Percentiles rank a stretch among this genome's conserved stretches.
phyloP scores from a whole-genome alignment of 2,329 filamentous ascomycete genomes.

The Ophiostoma montium region DNA sequence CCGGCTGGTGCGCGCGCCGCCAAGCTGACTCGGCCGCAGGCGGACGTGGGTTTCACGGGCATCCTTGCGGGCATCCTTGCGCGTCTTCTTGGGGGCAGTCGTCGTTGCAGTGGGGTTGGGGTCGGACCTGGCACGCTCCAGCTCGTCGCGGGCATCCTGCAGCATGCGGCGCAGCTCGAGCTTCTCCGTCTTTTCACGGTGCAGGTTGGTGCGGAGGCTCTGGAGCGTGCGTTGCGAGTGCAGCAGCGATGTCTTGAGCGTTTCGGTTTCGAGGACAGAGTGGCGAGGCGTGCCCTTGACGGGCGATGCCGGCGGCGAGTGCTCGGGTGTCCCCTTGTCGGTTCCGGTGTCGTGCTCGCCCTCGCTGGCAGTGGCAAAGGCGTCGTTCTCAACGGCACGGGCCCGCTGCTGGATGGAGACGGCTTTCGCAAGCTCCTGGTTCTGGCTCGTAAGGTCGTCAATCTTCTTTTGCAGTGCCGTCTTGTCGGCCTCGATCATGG shows the following conservation, averaged over 20 bases:
- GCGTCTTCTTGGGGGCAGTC: conserved; percentile 39
- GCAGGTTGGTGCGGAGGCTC: conserved; percentile 84
- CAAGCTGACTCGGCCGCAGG: conserved; percentile 49
- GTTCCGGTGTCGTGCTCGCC: conserved; percentile 50
- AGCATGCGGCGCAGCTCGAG: conserved; percentile 89
- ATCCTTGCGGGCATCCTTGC: conserved; percentile 44
- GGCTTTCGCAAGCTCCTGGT: conserved; percentile 77
- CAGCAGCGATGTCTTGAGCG: conserved; percentile 80
- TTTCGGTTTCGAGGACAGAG: conserved; percentile 86
- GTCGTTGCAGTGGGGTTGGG: conserved; percentile 21
- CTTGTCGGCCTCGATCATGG: conserved; percentile 65
- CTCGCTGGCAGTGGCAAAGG: conserved; percentile 41
- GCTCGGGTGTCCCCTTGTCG: conserved; percentile 66
- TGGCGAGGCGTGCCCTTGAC: conserved; percentile 85
- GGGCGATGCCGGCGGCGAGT: conserved; percentile 81
- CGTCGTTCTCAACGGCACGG: conserved; percentile 50
- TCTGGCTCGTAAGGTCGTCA: conserved; percentile 76
- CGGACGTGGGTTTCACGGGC: conserved; percentile 67
- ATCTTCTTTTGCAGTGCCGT: conserved; percentile 68
- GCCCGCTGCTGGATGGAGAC: conserved; percentile 56
- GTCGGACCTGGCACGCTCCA: conserved; percentile 56
- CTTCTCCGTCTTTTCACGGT: conserved; percentile 97
- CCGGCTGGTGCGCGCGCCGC: conserved; percentile 55
- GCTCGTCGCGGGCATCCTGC: conserved; percentile 84
- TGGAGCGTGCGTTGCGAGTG: conserved; percentile 96